Evolutionary conservation across 192 early-diverging fungal genomes (phyloP), one percentile per base, ranked within the genome.

Genomic region (Entophlyctis luteolus): DNA sequence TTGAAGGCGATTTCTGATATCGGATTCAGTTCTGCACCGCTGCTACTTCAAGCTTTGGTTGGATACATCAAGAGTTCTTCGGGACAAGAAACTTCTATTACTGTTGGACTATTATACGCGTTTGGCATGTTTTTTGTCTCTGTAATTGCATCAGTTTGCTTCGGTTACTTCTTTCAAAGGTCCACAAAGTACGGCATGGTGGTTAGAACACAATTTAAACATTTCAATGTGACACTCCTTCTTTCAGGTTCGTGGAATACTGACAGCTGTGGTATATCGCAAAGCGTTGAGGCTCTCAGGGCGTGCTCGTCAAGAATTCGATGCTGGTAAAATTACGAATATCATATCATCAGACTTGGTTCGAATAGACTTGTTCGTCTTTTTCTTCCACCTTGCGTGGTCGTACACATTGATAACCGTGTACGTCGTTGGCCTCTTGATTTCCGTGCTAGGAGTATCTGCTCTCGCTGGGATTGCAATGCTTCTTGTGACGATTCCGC

Each of bases 281-380:
- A 89, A 89, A 63, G 58, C 85, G 6, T 63, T 87, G 16, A 74
- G 75, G 0, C 65, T 89, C 23, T 79, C 81, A 20, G 74, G 77
- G 6, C 73, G 75, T 33, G 66, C 86, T 1, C 76, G 85, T 23
- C 81, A 82, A 48, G 75, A 84, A 36, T 85, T 86, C 55, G 83
- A 80, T 48, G 70, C 80, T 62, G 88, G 86, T 2, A 71, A 79
- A 48, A 82, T 89, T 59, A 86, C 82, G 39, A 89, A 83, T 58
- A 72, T 88, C 14, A 81, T 89, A 42, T 50, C 58, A 3, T 69
- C 66, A n/a, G 72, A 74, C 36, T 33, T 62, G 10, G 59, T 68
- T 18, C 65, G 72, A 1, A 34, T 70, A 0, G 72, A 74, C 34
- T 36, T 54, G 25, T 68, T 69, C 27, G 33, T 74, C 14, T 38